Evolutionary conservation across 2,329 filamentous ascomycete genomes (phyloP), one percentile per base, ranked within the genome.

Genomic region (Clonostachys rhizophaga): DNA sequence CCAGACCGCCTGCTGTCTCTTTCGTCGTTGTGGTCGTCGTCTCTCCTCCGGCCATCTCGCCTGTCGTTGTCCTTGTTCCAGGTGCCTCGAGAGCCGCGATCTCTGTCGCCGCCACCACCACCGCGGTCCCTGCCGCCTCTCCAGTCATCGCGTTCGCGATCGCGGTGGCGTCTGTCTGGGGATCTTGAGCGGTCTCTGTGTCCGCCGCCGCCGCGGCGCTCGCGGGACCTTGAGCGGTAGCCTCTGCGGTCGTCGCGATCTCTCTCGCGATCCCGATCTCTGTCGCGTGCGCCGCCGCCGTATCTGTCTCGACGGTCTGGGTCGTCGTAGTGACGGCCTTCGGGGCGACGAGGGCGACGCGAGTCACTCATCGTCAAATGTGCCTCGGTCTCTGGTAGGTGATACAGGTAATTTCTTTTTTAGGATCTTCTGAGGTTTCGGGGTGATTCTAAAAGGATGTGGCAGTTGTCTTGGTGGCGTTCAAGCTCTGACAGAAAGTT

Each of bases 241-340:
- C 60, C 55, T 50, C 60, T 56, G 5, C 62, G 54, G 45, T 30
- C 24, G 24, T 30, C 24, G 24, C 24, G 24, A 30, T 64, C 61
- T 48, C 58, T 47, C 39, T 60, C 60, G 24, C 63, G 54, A 42
- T 64, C 59, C 12, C 40, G 54, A 44, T 65, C 59, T 49, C 57
- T 48, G 40, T 61, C 60, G 37, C 64, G 56, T 44, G 63, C 58
- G 39, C 58, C 54, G 39, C 58, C 54, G 5, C 58, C 53, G n/a
- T 62, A 56, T 45, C 55, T 52, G 45, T 58, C 54, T 46, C 64
- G 65, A 16, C 69, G 66, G 47, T 74, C 70, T 11, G 71, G 66
- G 40, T 78, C 74, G 51, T 86, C 82, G 78, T 80, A 81, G 74
- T 81, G 81, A 44, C 75, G 76, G 62, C 76, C 81, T 54, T 85